Percentiles rank a stretch among this genome's conserved stretches.
phyloP scores from a whole-genome alignment of 345 rosid genomes.

The Abelmoschus esculentus region DNA sequence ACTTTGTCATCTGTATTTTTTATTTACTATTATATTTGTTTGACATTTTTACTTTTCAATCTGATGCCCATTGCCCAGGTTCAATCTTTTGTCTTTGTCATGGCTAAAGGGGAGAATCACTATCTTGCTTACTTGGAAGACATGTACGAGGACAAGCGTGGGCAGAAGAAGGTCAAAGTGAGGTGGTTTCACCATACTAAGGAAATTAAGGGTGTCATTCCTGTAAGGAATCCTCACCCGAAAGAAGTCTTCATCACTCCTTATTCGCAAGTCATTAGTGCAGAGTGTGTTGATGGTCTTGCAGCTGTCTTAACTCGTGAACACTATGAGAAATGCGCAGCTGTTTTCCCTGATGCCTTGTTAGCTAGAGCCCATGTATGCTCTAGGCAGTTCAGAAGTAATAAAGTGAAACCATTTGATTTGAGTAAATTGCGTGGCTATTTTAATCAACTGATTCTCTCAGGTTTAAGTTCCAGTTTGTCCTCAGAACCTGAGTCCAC shows the following conservation, averaged over 20 bases:
- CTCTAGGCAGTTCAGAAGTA: constrained; percentile 74
- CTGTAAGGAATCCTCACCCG: constrained; percentile 66
- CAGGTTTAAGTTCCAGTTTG: constrained; percentile 49
- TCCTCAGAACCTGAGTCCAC: constrained; percentile 31
- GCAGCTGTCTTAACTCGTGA: constrained; percentile 73
- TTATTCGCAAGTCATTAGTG: constrained; percentile 87
- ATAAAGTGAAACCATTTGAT: constrained; percentile 71
- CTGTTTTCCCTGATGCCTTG: constrained; percentile 53
- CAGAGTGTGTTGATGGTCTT: constrained; percentile 89
- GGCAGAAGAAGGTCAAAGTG: constrained; percentile 84
- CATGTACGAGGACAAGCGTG: constrained; percentile 93
- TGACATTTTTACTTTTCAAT: constrained; percentile 6
- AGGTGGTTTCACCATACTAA: constrained; percentile 92
- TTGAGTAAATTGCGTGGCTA: constrained; percentile 82
- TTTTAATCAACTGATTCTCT: constrained; percentile 62
- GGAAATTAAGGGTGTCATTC: constrained; percentile 73
- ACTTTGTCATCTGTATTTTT: constrained; percentile 6
- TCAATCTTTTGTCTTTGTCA: constrained; percentile 84
- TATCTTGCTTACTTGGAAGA: constrained; percentile 92
- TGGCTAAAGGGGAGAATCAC: constrained; percentile 71
- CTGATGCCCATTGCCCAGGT: constrained; percentile 40
- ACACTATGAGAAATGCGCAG: constrained; percentile 62
- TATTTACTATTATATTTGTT: constrained; percentile 3
- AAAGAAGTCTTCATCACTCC: constrained; percentile 94
- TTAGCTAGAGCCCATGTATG: constrained; percentile 63